phyloP scores from a whole-genome alignment of 2,329 filamentous ascomycete genomes.

The Ceratocystis albifundus region DNA sequence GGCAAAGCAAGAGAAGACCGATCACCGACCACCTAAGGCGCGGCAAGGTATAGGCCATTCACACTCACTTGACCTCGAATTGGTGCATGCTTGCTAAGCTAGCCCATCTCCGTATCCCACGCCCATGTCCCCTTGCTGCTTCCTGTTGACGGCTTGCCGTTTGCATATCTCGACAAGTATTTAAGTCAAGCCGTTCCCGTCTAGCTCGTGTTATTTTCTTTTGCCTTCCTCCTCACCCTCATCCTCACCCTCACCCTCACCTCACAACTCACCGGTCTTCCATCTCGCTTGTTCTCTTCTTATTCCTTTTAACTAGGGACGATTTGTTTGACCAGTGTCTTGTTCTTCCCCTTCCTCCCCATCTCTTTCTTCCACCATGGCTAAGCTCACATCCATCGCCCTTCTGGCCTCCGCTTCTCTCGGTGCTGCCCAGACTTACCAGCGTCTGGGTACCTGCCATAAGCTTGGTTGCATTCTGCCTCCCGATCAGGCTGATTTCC shows the following conservation, averaged over 20 bases:
- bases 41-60: background rate
- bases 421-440: slow-evolving; percentile 45
- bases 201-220: background rate
- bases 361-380: slow-evolving; percentile 11
- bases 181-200: slow-evolving; percentile 3
- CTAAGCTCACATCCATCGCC: slow-evolving; percentile 19
- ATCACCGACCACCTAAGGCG: too few relatives aligned
- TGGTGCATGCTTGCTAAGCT: background rate
- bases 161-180: background rate
- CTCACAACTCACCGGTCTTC: slow-evolving; percentile 3
- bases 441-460: slow-evolving; percentile 48
- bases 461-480: slow-evolving; percentile 49
- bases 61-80: background rate
- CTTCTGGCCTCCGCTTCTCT: slow-evolving; percentile 20
- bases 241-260: slow-evolving; percentile 11
- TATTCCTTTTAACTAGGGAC: background rate
- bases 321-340: slow-evolving; percentile 14
- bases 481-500: slow-evolving; percentile 61
- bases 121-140: background rate
- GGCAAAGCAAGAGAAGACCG: background rate
- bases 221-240: slow-evolving; percentile 3
- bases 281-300: slow-evolving; percentile 7
- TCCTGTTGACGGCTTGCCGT: background rate
- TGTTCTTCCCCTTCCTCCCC: slow-evolving; percentile 6
- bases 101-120: background rate